Percentiles rank a stretch among this genome's conserved stretches.
phyloP scores from a whole-genome alignment of 1,139 yeast species.

The Yamadazyma conglobata region DNA sequence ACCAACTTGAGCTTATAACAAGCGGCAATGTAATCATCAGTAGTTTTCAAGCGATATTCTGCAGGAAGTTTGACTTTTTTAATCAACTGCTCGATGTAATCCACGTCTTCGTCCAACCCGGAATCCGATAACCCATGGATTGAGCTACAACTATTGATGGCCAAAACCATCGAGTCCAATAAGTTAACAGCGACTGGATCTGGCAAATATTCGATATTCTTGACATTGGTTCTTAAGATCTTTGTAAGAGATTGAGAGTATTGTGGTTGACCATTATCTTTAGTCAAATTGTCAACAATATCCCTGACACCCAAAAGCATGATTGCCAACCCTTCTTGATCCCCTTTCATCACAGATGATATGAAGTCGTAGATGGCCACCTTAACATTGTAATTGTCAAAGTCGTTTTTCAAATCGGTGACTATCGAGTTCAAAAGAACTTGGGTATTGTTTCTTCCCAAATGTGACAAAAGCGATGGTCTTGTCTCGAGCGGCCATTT shows the following conservation, averaged over 20 bases:
- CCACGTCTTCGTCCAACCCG: slow-evolving; percentile 37
- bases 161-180: slow-evolving; percentile 61
- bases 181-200: slow-evolving; percentile 56
- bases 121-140: slow-evolving; percentile 35
- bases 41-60: slow-evolving; percentile 17
- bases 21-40: slow-evolving; percentile 30
- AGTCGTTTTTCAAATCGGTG: slow-evolving; percentile 55
- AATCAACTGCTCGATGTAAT: slow-evolving; percentile 51
- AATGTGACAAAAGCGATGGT: slow-evolving; percentile 79
- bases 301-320: slow-evolving; percentile 72
- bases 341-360: slow-evolving; percentile 70
- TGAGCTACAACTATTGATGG: slow-evolving; percentile 68
- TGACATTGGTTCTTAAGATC: slow-evolving; percentile 57
- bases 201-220: slow-evolving; percentile 52
- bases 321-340: slow-evolving; percentile 84
- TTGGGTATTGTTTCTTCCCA: slow-evolving; percentile 63
- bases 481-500: slow-evolving; percentile 53
- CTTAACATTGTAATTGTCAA: slow-evolving; percentile 55
- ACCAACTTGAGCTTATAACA: slow-evolving; percentile 58
- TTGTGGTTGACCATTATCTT: slow-evolving; percentile 13
- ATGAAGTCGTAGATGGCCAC: slow-evolving; percentile 66
- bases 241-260: slow-evolving; percentile 35
- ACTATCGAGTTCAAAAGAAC: slow-evolving; percentile 57
- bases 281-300: slow-evolving; percentile 36
- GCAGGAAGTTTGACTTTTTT: slow-evolving; percentile 27